Conservation (phyloP, 2,329 filamentous ascomycete species). For the Penicillium sp. region DNA sequence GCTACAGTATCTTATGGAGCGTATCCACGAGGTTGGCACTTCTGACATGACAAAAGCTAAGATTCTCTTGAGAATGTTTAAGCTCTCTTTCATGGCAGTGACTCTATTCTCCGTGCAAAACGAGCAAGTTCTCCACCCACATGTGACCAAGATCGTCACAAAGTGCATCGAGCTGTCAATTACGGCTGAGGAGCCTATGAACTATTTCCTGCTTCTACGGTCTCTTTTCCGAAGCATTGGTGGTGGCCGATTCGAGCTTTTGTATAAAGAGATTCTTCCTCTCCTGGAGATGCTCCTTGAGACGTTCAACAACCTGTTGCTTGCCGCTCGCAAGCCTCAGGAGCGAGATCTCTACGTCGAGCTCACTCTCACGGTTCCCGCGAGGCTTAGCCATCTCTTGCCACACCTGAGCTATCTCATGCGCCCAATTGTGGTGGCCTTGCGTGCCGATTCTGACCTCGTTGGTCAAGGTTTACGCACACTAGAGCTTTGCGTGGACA, state of each 20-base stretch:
- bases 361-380: conserved; percentile 91
- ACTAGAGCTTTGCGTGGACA: conserved; percentile 94
- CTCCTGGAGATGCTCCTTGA: conserved; percentile 96
- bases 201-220: conserved; percentile 91
- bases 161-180: conserved; percentile 96
- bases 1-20: conserved; percentile 93
- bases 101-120: conserved; percentile 94
- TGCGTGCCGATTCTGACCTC: conserved; percentile 86
- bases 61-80: conserved; percentile 90
- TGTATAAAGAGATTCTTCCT: conserved; percentile 97
- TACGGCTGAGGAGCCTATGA: conserved; percentile 94
- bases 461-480: conserved; percentile 93
- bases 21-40: conserved; percentile 90
- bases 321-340: conserved; percentile 83
- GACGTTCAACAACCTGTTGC: conserved; percentile 89
- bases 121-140: conserved; percentile 89
- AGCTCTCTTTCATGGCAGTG: conserved; percentile 98
- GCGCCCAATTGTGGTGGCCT: conserved; percentile 92
- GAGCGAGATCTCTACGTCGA: conserved; percentile 97
- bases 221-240: conserved; percentile 96
- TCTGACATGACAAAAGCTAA: conserved; percentile 89
- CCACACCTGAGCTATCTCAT: conserved; percentile 96
- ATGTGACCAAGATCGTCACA: conserved; percentile 95
- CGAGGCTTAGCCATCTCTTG: conserved; percentile 86
- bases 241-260: conserved; percentile 91